A percentile compares a stretch with the other conserved stretches of the same genome.
phyloP scores from a whole-genome alignment of 1,284 basidiomycete genomes.

The Sporisorium reilianum region DNA sequence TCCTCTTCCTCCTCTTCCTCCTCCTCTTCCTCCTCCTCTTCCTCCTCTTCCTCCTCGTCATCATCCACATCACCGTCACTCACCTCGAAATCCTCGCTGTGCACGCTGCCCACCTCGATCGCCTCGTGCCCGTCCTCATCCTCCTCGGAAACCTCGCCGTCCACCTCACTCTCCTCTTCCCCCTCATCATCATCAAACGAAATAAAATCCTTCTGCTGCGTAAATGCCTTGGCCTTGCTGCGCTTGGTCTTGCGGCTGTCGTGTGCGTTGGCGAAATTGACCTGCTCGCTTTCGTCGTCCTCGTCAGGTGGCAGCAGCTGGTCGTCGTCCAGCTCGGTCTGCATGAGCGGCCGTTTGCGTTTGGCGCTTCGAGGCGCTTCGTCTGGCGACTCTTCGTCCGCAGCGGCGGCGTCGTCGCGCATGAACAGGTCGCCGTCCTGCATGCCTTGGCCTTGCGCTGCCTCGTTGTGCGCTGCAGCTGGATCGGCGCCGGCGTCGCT shows the following conservation, averaged over 20 bases:
- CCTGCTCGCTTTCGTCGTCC: conserved; percentile 11
- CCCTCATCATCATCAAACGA: conserved; percentile 51
- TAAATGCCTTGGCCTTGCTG: conserved; percentile 49
- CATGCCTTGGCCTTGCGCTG: conserved; percentile 15
- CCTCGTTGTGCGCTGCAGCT: conserved; percentile 4
- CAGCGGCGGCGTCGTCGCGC: conserved; percentile 56
- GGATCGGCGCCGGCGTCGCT: not conserved
- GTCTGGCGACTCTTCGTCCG: conserved; percentile 15
- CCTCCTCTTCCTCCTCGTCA: conserved; percentile 1
- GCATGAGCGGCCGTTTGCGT: conserved; percentile 35
- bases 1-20: not conserved
- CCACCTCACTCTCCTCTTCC: conserved; percentile 15
- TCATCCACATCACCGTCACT: conserved; percentile 20
- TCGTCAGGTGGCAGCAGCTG: conserved; percentile 13
- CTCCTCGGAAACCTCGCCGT: conserved; percentile 15
- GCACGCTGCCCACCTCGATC: conserved; percentile 30
- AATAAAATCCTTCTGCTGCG: conserved; percentile 62
- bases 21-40: conserved; percentile 1
- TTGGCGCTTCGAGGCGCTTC: conserved; percentile 12
- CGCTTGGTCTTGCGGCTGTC: conserved; percentile 18
- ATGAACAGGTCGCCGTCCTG: conserved; percentile 51
- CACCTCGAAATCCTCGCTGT: conserved; percentile 53
- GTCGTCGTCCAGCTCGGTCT: conserved; percentile 28
- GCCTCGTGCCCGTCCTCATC: conserved; percentile 18
- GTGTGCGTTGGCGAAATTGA: conserved; percentile 11